Evolutionary conservation across 352 stramenopile genomes (phyloP).

Genomic region (Globisporangium barbulae): DNA sequence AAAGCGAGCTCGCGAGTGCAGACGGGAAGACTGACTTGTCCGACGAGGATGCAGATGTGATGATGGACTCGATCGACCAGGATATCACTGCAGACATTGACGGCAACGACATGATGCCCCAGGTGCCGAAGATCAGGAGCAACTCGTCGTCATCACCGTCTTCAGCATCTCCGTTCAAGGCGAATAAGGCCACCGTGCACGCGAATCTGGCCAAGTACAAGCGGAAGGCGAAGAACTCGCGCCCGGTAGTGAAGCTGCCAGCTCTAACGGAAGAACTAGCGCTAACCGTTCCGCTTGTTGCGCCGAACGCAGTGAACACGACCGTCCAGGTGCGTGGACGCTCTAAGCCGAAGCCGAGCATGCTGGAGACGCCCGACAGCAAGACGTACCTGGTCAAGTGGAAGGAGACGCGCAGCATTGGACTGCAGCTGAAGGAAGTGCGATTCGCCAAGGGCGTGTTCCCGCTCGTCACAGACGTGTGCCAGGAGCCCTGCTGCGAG

Average conservation of each 20-base stretch:
- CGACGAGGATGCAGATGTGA: slow-evolving; percentile 15
- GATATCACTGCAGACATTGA: slow-evolving; percentile 61
- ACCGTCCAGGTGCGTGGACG: slow-evolving; percentile 79
- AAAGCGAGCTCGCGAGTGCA: slow-evolving; percentile 11
- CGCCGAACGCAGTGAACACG: slow-evolving; percentile 81
- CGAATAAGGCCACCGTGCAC: slow-evolving; percentile 39
- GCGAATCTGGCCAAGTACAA: slow-evolving; percentile 76
- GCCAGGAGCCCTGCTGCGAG: slow-evolving; percentile 82
- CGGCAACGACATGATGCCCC: slow-evolving; percentile 51
- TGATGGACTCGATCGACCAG: slow-evolving; percentile 34
- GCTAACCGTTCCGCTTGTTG: slow-evolving; percentile 72
- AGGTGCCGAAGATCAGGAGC: slow-evolving; percentile 31
- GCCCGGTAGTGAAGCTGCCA: slow-evolving; percentile 58
- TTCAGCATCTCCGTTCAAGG: slow-evolving; percentile 23
- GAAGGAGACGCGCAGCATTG: slow-evolving; percentile 86
- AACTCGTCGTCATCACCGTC: slow-evolving; percentile 6
- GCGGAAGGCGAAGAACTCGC: slow-evolving; percentile 69
- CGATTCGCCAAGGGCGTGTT: slow-evolving; percentile 75
- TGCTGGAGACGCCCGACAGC: slow-evolving; percentile 78
- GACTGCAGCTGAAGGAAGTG: slow-evolving; percentile 80
- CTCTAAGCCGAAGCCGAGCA: slow-evolving; percentile 69
- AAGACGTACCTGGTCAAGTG: slow-evolving; percentile 86
- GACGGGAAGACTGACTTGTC: slow-evolving; percentile 1
- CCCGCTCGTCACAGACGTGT: slow-evolving; percentile 78
- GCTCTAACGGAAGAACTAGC: slow-evolving; percentile 54